A percentile compares a stretch with the other conserved stretches of the same genome.
Evolutionary conservation across 2,329 filamentous ascomycete species (phyloP).

Genomic region (Cadophora sp.): DNA sequence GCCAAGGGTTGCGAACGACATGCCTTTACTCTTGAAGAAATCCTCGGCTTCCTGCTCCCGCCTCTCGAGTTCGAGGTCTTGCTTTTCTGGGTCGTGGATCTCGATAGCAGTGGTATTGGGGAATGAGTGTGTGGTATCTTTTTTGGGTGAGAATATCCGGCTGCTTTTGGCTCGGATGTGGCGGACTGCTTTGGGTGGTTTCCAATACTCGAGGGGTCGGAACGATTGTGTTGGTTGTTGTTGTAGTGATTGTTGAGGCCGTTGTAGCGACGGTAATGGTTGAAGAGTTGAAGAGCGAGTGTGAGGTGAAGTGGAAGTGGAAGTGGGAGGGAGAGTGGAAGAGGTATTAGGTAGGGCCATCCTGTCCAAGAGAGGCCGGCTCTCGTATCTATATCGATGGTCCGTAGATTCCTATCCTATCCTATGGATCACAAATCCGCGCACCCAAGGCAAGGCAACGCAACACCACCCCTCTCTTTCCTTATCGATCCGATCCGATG

Average conservation of each 20-base stretch:
- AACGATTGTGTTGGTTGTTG: constrained; percentile 30
- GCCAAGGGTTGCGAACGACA: constrained; percentile 29
- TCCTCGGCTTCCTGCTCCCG: constrained; percentile 13
- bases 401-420: too few relatives aligned
- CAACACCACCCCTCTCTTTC: neutral
- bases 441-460: neutral
- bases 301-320: neutral
- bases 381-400: constrained; percentile 19
- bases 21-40: constrained; percentile 23
- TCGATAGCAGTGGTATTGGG: neutral
- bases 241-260: constrained; percentile 16
- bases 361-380: constrained; percentile 5
- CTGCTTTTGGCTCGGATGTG: constrained; percentile 35
- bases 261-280: neutral
- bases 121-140: constrained; percentile 26
- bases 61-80: constrained; percentile 21
- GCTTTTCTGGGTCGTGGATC: constrained; percentile 17
- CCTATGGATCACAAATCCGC: neutral
- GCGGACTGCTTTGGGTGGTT: constrained; percentile 36
- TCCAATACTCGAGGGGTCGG: constrained; percentile 38
- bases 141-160: constrained; percentile 23
- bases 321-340: neutral
- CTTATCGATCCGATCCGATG: constrained; percentile 1
- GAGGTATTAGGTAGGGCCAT: constrained; percentile 15
- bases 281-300: too few relatives aligned